Conservation (phyloP, 495 filamentous ascomycete species). For the Aspergillus cavernicola region DNA sequence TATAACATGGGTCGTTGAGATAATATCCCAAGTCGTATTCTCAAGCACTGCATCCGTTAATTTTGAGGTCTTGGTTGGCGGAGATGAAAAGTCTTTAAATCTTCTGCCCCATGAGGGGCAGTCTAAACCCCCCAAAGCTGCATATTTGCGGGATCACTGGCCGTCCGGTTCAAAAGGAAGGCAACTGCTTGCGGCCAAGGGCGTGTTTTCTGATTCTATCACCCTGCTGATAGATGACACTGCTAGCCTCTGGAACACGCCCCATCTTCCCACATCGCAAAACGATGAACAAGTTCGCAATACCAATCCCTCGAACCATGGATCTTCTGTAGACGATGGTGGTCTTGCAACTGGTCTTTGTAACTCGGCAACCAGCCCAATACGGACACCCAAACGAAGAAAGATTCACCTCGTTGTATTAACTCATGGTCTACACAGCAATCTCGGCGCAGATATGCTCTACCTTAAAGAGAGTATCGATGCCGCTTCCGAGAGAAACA, state of each 20-base stretch:
- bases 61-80: slow-evolving; percentile 80
- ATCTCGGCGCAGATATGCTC: slow-evolving; percentile 95
- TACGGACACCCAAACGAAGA: slow-evolving; percentile 38
- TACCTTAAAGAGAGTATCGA: slow-evolving; percentile 97
- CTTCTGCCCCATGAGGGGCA: slow-evolving; percentile 51
- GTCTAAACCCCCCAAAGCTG: slow-evolving; percentile 51
- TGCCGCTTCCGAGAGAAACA: slow-evolving; percentile 66
- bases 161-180: slow-evolving; percentile 43
- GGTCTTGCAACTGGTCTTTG: background rate
- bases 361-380: background rate
- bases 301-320: background rate
- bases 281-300: slow-evolving; percentile 35
- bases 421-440: slow-evolving; percentile 94
- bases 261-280: slow-evolving; percentile 63
- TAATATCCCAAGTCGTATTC: slow-evolving; percentile 88
- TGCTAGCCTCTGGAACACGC: slow-evolving; percentile 82
- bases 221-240: slow-evolving; percentile 81
- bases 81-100: slow-evolving; percentile 78
- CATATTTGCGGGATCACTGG: slow-evolving; percentile 68
- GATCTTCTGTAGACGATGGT: background rate
- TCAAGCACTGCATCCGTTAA: slow-evolving; percentile 82
- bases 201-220: slow-evolving; percentile 76
- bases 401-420: slow-evolving; percentile 87
- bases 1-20: slow-evolving; percentile 86
- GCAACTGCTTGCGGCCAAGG: slow-evolving; percentile 56